Percentiles rank a stretch among this genome's conserved stretches.
Conservation (phyloP, 495 filamentous ascomycete genomes). For the Trichoderma gamsii region DNA sequence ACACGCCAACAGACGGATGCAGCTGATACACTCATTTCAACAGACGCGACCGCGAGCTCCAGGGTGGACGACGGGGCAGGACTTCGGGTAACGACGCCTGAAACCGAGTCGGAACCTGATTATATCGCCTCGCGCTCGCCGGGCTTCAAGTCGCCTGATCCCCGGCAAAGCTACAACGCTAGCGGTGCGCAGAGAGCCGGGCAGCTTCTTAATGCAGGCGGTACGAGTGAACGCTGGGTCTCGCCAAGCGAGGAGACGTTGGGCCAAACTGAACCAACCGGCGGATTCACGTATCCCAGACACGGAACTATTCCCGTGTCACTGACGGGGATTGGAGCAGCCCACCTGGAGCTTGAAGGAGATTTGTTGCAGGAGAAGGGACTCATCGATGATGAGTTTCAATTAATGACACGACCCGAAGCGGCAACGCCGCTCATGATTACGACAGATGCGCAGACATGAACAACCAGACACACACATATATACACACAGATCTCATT, state of each 20-base stretch:
- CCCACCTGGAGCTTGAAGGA: background rate
- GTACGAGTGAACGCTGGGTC: background rate
- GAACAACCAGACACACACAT: background rate
- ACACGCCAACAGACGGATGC: background rate
- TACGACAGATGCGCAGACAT: constrained; percentile 16
- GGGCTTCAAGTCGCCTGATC: constrained; percentile 1
- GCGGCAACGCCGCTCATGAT: constrained; percentile 9
- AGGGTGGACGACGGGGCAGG: background rate
- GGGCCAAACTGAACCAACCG: background rate
- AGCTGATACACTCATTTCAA: background rate
- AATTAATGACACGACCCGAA: constrained; percentile 3
- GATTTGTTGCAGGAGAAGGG: constrained; percentile 3
- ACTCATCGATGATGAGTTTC: constrained; percentile 5
- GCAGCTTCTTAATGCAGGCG: background rate
- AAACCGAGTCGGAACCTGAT: constrained; percentile 9
- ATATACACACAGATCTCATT: background rate
- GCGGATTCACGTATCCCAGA: background rate
- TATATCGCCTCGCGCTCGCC: background rate
- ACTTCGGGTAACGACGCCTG: background rate
- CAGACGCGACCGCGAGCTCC: background rate
- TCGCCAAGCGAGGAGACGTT: background rate
- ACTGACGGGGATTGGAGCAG: constrained; percentile 11
- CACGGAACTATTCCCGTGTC: background rate
- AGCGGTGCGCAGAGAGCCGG: background rate
- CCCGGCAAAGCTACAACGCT: background rate